Evolutionary conservation across 2,329 filamentous ascomycete species (phyloP).

Genomic region (Penicillium sp.): DNA sequence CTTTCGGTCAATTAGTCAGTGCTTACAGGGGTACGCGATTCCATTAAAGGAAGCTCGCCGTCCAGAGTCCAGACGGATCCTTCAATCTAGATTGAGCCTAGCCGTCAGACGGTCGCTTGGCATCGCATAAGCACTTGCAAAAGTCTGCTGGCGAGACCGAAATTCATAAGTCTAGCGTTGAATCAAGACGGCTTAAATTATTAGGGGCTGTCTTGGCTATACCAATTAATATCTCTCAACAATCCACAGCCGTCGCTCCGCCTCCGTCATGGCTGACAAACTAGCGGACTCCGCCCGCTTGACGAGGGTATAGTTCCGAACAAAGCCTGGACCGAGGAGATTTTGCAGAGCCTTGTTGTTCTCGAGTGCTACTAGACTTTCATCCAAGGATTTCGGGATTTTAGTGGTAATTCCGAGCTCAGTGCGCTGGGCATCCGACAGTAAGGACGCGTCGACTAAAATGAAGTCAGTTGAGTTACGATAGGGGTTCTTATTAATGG

Average conservation of each 20-base stretch:
- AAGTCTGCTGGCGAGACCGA: not conserved
- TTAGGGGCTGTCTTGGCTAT: not conserved
- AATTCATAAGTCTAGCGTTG: not conserved
- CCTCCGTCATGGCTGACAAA: slow-evolving; percentile 33
- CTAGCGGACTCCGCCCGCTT: slow-evolving; percentile 36
- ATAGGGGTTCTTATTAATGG: not conserved
- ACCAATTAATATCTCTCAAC: slow-evolving; percentile 37
- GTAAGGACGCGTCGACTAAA: slow-evolving; percentile 35
- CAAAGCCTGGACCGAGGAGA: slow-evolving; percentile 30
- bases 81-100: not conserved
- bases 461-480: not conserved
- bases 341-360: slow-evolving; percentile 27
- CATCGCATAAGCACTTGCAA: not conserved
- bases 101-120: not conserved
- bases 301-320: slow-evolving; percentile 31
- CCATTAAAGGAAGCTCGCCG: not conserved
- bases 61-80: not conserved
- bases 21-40: not conserved
- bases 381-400: slow-evolving; percentile 36
- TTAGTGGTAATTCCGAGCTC: slow-evolving; percentile 38
- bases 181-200: not conserved
- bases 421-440: slow-evolving; percentile 31
- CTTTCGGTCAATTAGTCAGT: not conserved
- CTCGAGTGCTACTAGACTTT: slow-evolving; percentile 37
- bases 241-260: slow-evolving; percentile 37